Evolutionary conservation across 768 basidiomycete species (phyloP).

Genomic region (Mycena galopus): DNA sequence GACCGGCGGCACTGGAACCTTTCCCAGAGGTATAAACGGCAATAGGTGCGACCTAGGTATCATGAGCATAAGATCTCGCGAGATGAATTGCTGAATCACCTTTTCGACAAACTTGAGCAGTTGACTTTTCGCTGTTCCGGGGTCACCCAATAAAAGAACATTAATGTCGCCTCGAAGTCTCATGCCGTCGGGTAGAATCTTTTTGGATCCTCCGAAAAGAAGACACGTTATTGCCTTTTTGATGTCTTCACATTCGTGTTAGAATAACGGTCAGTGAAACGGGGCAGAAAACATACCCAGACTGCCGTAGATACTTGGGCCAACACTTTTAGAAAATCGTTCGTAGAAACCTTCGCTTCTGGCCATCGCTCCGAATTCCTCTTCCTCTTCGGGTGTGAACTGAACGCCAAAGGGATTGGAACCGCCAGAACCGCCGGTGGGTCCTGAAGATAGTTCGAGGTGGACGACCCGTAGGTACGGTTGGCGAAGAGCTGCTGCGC

Average conservation of each 20-base stretch:
- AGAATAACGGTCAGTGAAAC: constrained; percentile 14
- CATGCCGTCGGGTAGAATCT: constrained; percentile 97
- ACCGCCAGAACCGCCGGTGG: constrained; percentile 73
- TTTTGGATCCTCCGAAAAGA: constrained; percentile 98
- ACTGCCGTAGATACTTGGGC: constrained; percentile 96
- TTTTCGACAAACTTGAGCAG: constrained; percentile 99
- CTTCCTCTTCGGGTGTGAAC: constrained; percentile 96
- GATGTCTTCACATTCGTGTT: constrained; percentile 75
- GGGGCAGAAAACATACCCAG: constrained; percentile 68
- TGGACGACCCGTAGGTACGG: constrained; percentile 96
- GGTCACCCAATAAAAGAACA: constrained; percentile 95
- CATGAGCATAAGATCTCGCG: background rate
- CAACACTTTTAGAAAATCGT: constrained; percentile 92
- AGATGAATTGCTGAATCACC: constrained; percentile 49
- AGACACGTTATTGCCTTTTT: constrained; percentile 98
- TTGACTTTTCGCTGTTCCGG: constrained; percentile 98
- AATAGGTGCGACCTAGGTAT: constrained; percentile 88
- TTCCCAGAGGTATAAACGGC: constrained; percentile 99
- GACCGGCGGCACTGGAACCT: constrained; percentile 97
- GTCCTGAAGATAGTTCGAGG: constrained; percentile 88
- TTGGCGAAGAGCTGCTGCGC: constrained; percentile 91
- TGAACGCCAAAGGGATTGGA: constrained; percentile 89
- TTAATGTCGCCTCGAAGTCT: constrained; percentile 97
- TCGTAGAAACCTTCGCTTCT: constrained; percentile 93
- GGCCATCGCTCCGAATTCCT: constrained; percentile 94